Conservation (phyloP, 768 basidiomycete species). For the Mycena maculata region DNA sequence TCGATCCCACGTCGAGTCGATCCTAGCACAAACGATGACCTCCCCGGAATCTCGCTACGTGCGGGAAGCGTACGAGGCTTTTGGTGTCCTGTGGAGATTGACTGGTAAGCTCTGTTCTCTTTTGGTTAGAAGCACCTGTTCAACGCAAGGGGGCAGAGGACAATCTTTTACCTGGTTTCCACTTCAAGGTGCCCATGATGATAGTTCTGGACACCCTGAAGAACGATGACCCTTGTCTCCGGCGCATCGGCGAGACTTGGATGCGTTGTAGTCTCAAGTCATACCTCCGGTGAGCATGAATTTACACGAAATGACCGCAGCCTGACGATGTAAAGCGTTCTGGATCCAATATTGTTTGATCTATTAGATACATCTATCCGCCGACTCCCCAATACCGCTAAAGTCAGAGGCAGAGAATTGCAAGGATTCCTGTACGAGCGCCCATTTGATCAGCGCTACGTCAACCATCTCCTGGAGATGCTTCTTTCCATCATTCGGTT, state of each 20-base stretch:
- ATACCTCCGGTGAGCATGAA: conserved; percentile 76
- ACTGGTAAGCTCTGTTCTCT: conserved; percentile 64
- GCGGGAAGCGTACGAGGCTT: conserved; percentile 81
- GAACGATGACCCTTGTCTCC: conserved; percentile 76
- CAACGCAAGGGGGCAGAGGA: conserved; percentile 68
- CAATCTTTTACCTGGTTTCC: conserved; percentile 80
- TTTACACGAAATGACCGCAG: not conserved
- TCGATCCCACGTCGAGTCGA: conserved; percentile 78
- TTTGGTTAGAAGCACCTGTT: not conserved
- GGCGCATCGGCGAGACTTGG: conserved; percentile 94
- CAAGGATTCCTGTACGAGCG: conserved; percentile 76
- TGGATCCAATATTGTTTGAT: conserved; percentile 88
- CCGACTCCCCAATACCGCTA: conserved; percentile 59
- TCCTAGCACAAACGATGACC: conserved; percentile 78
- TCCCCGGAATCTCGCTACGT: conserved; percentile 60
- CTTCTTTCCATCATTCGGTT: conserved; percentile 83
- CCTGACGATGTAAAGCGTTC: conserved; percentile 62
- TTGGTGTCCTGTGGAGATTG: conserved; percentile 92
- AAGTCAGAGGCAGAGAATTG: conserved; percentile 74
- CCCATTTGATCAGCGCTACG: conserved; percentile 80
- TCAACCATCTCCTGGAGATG: conserved; percentile 80
- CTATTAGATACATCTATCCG: conserved; percentile 78
- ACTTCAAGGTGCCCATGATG: conserved; percentile 88
- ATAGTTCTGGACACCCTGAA: conserved; percentile 86
- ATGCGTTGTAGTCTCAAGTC: conserved; percentile 95